These are phyloP conservation scores for Tuber melanosporum DNA, from an alignment of 495 filamentous ascomycete species.

Conservation along the genomic window DNA sequence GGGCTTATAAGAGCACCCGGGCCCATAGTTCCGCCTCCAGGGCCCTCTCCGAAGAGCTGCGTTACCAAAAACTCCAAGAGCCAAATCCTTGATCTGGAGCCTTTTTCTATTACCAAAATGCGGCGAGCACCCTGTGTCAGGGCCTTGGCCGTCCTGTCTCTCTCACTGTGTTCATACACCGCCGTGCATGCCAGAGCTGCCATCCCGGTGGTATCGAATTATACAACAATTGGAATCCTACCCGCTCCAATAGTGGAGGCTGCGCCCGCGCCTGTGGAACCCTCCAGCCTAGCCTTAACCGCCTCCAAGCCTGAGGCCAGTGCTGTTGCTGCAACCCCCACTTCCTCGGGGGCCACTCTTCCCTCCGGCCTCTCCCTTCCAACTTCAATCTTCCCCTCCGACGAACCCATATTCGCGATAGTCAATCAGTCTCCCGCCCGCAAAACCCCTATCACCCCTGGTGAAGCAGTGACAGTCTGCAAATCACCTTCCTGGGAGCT, in stretches of 20 bases:
- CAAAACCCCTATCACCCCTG: slow-evolving; percentile 2
- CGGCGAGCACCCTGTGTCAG: neutral
- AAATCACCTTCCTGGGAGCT: slow-evolving; percentile 18
- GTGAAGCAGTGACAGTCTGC: slow-evolving; percentile 22
- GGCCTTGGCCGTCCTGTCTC: neutral
- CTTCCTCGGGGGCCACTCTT: neutral
- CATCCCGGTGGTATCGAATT: neutral
- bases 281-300: neutral
- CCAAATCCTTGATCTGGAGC: neutral
- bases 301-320: neutral
- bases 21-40: neutral
- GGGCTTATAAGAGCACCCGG: neutral
- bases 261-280: neutral
- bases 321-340: neutral
- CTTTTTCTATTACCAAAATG: neutral
- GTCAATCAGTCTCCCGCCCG: slow-evolving; percentile 9
- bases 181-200: neutral
- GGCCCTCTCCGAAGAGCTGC: neutral
- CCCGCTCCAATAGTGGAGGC: neutral
- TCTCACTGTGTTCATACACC: neutral
- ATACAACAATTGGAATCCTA: neutral
- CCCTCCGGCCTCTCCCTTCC: neutral
- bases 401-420: neutral
- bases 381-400: neutral
- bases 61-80: neutral